Conservation (phyloP, 2,329 filamentous ascomycete species). For the Biscogniauxia mediterranea region DNA sequence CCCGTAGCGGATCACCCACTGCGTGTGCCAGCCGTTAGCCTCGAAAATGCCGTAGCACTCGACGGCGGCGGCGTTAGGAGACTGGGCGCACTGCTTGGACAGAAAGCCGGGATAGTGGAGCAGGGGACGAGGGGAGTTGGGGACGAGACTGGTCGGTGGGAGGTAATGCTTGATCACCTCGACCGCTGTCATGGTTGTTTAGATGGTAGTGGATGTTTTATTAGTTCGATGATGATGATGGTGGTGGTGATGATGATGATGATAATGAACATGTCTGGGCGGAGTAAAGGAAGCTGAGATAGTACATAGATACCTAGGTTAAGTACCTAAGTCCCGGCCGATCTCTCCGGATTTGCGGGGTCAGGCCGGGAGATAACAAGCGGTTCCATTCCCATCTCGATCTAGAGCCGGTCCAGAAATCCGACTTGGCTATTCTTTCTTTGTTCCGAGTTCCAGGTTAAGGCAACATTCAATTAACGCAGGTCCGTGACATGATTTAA, state of each 20-base stretch:
- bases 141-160: conserved; percentile 43
- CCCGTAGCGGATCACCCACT: conserved; percentile 57
- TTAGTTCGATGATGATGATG: too few relatives aligned
- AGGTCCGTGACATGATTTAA: too few relatives aligned
- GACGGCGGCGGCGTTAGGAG: background rate
- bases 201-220: too few relatives aligned
- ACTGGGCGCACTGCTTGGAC: conserved; percentile 9
- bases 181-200: conserved; percentile 15
- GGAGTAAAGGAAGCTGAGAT: too few relatives aligned
- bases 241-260: too few relatives aligned
- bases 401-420: background rate
- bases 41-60: conserved; percentile 43
- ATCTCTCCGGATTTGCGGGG: background rate
- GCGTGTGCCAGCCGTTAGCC: conserved; percentile 46
- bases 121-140: conserved; percentile 51
- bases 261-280: too few relatives aligned
- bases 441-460: too few relatives aligned
- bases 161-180: conserved; percentile 40
- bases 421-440: background rate
- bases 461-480: too few relatives aligned
- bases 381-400: background rate
- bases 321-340: background rate
- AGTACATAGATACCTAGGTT: too few relatives aligned
- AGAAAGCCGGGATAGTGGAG: conserved; percentile 51
- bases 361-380: background rate